These are phyloP conservation scores for Candida jianshihensis DNA, from an alignment of 805 yeast genomes.

Conservation along the genomic window DNA sequence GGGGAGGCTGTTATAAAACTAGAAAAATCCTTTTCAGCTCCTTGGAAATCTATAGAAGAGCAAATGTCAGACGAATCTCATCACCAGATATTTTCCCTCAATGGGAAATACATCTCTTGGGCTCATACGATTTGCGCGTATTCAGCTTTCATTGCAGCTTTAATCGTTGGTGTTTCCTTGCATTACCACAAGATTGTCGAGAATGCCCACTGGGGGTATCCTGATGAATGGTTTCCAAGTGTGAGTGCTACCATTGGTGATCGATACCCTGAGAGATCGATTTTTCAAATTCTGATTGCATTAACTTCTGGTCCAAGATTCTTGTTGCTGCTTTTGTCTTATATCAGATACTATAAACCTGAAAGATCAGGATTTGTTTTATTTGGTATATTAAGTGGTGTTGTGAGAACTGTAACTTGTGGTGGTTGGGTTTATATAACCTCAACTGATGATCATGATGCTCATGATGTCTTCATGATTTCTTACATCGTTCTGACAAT, in stretches of 20 bases:
- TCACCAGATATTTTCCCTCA: constrained; percentile 29
- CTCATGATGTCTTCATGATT: constrained; percentile 95
- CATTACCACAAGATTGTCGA: constrained; percentile 86
- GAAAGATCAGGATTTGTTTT: constrained; percentile 27
- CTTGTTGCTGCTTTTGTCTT: constrained; percentile 46
- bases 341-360: constrained; percentile 37
- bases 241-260: constrained; percentile 98
- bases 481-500: constrained; percentile 78
- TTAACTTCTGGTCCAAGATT: constrained; percentile 92
- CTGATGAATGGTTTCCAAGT: constrained; percentile 98
- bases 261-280: constrained; percentile 88
- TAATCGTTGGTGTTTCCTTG: constrained; percentile 62
- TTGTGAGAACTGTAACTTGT: constrained; percentile 86
- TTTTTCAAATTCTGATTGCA: constrained; percentile 89
- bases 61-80: too few species aligned
- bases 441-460: constrained; percentile 93
- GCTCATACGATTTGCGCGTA: constrained; percentile 70
- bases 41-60: too few species aligned
- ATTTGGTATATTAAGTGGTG: constrained; percentile 52
- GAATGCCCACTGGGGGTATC: constrained; percentile 83
- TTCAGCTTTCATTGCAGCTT: constrained; percentile 69
- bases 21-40: too few species aligned
- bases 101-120: constrained; percentile 60
- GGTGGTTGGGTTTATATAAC: constrained; percentile 99
- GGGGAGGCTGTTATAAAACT: too few species aligned